A percentile compares a stretch with the other conserved stretches of the same genome.
These are phyloP conservation scores for Crithidia sp. DNA, from an alignment of 208 protist genomes.

Conservation along the genomic window DNA sequence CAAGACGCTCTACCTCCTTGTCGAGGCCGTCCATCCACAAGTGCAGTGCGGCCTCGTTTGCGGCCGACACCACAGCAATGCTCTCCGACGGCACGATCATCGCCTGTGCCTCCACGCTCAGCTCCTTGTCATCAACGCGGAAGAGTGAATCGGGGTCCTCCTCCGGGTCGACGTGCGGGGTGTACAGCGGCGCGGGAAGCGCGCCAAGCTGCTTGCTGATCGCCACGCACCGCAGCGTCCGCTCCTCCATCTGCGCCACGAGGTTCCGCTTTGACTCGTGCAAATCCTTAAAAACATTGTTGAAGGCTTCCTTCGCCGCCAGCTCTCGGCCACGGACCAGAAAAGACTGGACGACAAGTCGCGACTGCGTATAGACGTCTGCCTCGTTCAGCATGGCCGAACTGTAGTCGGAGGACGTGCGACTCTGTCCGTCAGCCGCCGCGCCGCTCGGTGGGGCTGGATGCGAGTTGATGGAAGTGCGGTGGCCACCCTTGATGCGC, in stretches of 20 bases:
- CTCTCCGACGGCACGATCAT: conserved; percentile 54
- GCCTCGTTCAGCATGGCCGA: conserved; percentile 49
- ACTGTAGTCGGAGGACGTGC: conserved; percentile 11
- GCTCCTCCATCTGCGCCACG: conserved; percentile 69
- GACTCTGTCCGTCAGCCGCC: background rate
- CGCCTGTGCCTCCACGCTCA: conserved; percentile 59
- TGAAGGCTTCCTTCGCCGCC: conserved; percentile 70
- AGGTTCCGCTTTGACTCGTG: conserved; percentile 63
- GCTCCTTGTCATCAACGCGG: conserved; percentile 77
- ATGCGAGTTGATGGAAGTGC: conserved; percentile 10
- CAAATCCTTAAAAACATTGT: conserved; percentile 58
- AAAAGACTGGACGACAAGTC: conserved; percentile 68
- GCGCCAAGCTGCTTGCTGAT: conserved; percentile 83
- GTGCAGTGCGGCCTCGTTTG: conserved; percentile 73
- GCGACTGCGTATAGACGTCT: conserved; percentile 70
- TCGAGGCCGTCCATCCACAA: conserved; percentile 93
- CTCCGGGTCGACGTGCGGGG: conserved; percentile 49
- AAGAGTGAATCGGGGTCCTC: conserved; percentile 76
- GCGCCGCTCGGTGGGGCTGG: background rate
- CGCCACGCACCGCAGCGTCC: conserved; percentile 71
- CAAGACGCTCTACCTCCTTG: conserved; percentile 72
- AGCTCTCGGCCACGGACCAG: conserved; percentile 62
- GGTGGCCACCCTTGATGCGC: conserved; percentile 19
- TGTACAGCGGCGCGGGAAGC: conserved; percentile 42
- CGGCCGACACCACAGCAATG: conserved; percentile 17